These are phyloP conservation scores for Teunomyces stri DNA, from an alignment of 805 yeast species.

Conservation along the genomic window DNA sequence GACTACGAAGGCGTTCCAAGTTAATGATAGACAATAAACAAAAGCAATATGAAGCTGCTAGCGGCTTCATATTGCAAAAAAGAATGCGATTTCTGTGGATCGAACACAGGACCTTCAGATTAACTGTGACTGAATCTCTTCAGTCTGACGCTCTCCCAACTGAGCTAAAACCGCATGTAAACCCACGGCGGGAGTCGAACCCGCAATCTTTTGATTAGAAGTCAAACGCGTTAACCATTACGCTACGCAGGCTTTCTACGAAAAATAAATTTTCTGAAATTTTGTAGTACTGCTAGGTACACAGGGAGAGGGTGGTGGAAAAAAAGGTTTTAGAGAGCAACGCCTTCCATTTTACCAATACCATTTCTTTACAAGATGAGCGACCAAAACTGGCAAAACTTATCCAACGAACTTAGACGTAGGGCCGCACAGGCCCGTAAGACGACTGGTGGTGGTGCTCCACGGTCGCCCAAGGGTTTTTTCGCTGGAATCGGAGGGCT, in stretches of 20 bases:
- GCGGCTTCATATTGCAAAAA: no score
- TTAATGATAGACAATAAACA: constrained; percentile 27
- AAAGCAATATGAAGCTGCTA: no score
- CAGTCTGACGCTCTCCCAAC: constrained; percentile 42
- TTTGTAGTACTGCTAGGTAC: no score
- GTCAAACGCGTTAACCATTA: constrained; percentile 68
- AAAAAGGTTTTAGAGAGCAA: neutral
- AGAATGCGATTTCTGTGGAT: constrained; percentile 69
- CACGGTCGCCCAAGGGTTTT: constrained; percentile 35
- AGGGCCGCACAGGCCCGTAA: constrained; percentile 30
- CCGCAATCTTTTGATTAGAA: constrained; percentile 65
- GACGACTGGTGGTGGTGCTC: constrained; percentile 24
- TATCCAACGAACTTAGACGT: constrained; percentile 42
- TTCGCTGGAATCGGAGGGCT: constrained; percentile 45
- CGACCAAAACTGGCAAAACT: constrained; percentile 42
- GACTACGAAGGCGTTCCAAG: constrained; percentile 85
- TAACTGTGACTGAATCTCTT: constrained; percentile 31
- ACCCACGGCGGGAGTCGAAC: constrained; percentile 58
- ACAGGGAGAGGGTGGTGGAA: no score
- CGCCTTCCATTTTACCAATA: neutral
- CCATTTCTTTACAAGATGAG: constrained; percentile 23
- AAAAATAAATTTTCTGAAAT: no score
- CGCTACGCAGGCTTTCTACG: constrained; percentile 50
- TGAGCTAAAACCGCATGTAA: constrained; percentile 39
- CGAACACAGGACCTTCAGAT: constrained; percentile 90